These are phyloP conservation scores for Clathrospora elynae DNA, from an alignment of 2,329 filamentous ascomycete genomes.

Conservation along the genomic window DNA sequence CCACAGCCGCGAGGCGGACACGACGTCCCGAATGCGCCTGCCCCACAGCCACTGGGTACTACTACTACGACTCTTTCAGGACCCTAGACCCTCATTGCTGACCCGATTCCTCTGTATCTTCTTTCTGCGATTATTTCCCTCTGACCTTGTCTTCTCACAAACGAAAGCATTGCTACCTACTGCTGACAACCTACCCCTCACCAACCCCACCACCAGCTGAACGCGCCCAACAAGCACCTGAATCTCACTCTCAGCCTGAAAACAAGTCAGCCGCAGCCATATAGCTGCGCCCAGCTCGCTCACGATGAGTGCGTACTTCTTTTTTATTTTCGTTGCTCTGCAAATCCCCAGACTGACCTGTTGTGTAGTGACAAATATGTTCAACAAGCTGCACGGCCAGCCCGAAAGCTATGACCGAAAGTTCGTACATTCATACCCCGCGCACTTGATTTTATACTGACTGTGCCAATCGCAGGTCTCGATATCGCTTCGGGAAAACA, in stretches of 20 bases:
- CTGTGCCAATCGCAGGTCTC: conserved; percentile 62
- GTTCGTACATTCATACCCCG: conserved; percentile 56
- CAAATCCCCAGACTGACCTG: conserved; percentile 19
- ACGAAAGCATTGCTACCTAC: conserved; percentile 27
- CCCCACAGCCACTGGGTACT: conserved; percentile 34
- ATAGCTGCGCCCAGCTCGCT: conserved; percentile 32
- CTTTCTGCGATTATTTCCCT: conserved; percentile 20
- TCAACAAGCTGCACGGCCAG: conserved; percentile 95
- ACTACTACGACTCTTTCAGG: conserved; percentile 25
- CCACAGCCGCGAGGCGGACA: conserved; percentile 34
- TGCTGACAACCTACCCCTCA: conserved; percentile 37
- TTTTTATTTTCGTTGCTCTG: conserved; percentile 7
- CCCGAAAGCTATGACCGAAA: conserved; percentile 99
- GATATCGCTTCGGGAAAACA: conserved; percentile 90
- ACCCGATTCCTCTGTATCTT: conserved; percentile 23
- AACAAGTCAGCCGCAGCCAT: conserved; percentile 33
- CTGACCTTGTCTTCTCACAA: conserved; percentile 17
- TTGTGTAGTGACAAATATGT: conserved; percentile 77
- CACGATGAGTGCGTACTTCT: conserved; percentile 45
- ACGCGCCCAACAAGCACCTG: conserved; percentile 39
- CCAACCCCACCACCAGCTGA: conserved; percentile 34
- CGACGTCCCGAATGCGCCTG: conserved; percentile 29
- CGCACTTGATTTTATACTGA: conserved; percentile 36
- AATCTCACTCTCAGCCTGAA: conserved; percentile 39
- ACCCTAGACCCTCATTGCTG: conserved; percentile 24